Conservation (phyloP, 2,329 filamentous ascomycete genomes). For the Nannizziopsis barbatae region DNA sequence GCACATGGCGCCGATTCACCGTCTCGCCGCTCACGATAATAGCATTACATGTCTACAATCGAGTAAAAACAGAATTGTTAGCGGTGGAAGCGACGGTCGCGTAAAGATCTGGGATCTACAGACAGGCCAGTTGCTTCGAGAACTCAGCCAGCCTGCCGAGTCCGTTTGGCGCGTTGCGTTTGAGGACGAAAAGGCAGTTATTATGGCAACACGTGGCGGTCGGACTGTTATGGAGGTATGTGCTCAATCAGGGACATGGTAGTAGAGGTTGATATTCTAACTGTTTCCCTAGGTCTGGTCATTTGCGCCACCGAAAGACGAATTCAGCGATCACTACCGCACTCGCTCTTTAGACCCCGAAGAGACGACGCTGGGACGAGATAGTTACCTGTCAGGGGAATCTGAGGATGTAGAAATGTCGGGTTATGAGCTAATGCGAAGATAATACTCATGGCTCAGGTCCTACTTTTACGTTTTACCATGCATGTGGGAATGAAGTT, state of each 20-base stretch:
- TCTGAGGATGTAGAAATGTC: too few species aligned
- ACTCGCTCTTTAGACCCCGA: slow-evolving; percentile 54
- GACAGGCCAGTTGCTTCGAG: slow-evolving; percentile 77
- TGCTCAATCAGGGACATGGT: not conserved
- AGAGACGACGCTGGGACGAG: slow-evolving; percentile 4
- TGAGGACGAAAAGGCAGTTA: slow-evolving; percentile 95
- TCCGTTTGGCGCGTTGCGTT: slow-evolving; percentile 97
- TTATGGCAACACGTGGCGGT: slow-evolving; percentile 73
- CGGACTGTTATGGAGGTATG: slow-evolving; percentile 92
- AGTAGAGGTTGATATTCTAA: slow-evolving; percentile 1
- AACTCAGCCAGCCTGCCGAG: slow-evolving; percentile 82
- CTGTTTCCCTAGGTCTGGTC: slow-evolving; percentile 67
- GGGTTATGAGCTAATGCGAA: too few species aligned
- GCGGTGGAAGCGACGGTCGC: slow-evolving; percentile 89
- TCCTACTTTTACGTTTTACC: too few species aligned
- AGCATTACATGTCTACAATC: slow-evolving; percentile 97
- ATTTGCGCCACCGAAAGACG: slow-evolving; percentile 74
- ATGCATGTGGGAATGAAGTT: too few species aligned
- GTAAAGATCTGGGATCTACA: slow-evolving; percentile 98
- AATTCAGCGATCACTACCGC: slow-evolving; percentile 72
- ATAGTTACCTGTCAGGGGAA: not conserved
- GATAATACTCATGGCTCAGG: too few species aligned
- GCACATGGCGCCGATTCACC: slow-evolving; percentile 82
- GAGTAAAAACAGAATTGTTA: slow-evolving; percentile 88
- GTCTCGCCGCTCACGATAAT: slow-evolving; percentile 92